Evolutionary conservation across 169 alveolate species (phyloP), one percentile per base, ranked within the genome.

Genomic region (Eimeria sp.): DNA sequence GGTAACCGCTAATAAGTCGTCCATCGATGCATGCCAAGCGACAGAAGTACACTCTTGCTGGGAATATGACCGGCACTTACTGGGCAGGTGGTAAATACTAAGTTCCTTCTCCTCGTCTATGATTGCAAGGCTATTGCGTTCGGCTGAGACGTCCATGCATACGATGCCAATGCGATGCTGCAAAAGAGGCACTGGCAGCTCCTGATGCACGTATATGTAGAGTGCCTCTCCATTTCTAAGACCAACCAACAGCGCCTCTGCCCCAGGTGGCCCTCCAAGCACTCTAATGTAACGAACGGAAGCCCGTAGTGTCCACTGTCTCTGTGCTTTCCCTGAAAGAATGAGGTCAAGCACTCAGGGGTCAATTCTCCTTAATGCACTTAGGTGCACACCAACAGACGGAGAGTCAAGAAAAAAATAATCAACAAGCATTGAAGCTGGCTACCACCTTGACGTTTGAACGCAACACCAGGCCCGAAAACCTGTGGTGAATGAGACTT

Each of bases 1-100:
- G 89, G 99, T 97, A 97, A 97, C 98, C 22, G 99, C 98, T 18
- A 98, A 93, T 98, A 98, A 96, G 95, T 99, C 99, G 92, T 98
- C 99, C 97, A 98, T 97, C 89, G 98, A 99, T 67, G 97, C 94
- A 96, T 99, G 98, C 98, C 99, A 99, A 16, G 99, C 99, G 20
- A 98, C 99, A 16, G 99, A 98, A 73, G 97, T 97, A 84, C 98
- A 99, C 76, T 97, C 96, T 87, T 97, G 98, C 83, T 98, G 99
- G 78, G 97, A 95, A 94, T 96, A 98, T 47, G 98, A 88, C 67
- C 97, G 82, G 95, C 97, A 96, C 95, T 98, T 96, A 30, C 97
- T 95, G 20, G 95, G 96, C 54, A 98, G 54, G 95, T 98, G 99
- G 96, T 98, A 97, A 82, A 99, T 99, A 65, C 97, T 95, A 96